Conservation (phyloP, 1,284 basidiomycete genomes). For the Ganoderma multipileum region DNA sequence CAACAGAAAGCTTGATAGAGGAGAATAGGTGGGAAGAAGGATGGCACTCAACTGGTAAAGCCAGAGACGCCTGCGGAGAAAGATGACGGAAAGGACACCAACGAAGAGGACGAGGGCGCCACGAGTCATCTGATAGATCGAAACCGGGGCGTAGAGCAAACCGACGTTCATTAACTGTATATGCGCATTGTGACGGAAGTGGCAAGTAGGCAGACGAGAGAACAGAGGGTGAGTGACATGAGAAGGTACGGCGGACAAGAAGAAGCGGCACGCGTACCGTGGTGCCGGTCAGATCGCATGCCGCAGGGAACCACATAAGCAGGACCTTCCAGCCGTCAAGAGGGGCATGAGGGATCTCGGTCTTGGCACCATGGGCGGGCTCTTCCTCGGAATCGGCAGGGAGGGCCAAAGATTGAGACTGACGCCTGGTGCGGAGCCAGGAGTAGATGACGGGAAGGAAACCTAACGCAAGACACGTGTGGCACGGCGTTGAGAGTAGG, state of each 20-base stretch:
- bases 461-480: constrained; percentile 55
- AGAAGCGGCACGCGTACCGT: constrained; percentile 60
- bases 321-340: constrained; percentile 75
- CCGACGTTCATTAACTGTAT: constrained; percentile 92
- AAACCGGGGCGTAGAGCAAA: constrained; percentile 94
- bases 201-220: constrained; percentile 21
- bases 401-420: constrained; percentile 59
- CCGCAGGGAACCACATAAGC: constrained; percentile 87
- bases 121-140: constrained; percentile 98
- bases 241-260: constrained; percentile 19
- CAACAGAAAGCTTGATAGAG: constrained; percentile 18
- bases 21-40: constrained; percentile 25
- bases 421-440: constrained; percentile 58
- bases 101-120: constrained; percentile 98
- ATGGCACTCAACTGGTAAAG: constrained; percentile 70
- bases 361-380: constrained; percentile 38
- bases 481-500: constrained; percentile 31
- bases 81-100: constrained; percentile 90
- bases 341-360: constrained; percentile 42
- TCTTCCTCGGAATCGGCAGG: constrained; percentile 56
- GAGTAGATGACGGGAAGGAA: constrained; percentile 84
- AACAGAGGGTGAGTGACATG: constrained; percentile 21
- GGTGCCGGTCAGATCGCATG: constrained; percentile 88
- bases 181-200: constrained; percentile 31
- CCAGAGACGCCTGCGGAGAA: constrained; percentile 84